Percentiles rank a stretch among this genome's conserved stretches.
Conservation (phyloP, 176 grass and related monocot genomes). For the Aegilops tauschii region DNA sequence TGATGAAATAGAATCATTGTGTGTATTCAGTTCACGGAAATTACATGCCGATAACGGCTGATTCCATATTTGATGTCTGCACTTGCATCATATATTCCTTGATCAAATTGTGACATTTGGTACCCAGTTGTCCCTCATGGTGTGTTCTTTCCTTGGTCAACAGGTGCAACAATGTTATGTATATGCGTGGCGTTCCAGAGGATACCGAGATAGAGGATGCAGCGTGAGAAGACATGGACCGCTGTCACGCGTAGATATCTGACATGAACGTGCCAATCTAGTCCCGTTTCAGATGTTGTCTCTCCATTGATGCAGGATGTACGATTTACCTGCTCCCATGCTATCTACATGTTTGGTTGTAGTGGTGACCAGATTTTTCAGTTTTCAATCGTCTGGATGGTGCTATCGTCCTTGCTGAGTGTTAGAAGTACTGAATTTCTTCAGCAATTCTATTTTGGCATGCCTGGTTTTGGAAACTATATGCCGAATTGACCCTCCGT, state of each 20-base stretch:
- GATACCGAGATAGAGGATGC: conserved; percentile 86
- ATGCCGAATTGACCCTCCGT: background rate
- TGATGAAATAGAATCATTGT: conserved; percentile 8
- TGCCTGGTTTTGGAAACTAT: background rate
- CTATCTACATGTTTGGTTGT: background rate
- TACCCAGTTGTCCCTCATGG: background rate
- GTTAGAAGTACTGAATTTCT: background rate
- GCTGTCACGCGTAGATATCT: background rate
- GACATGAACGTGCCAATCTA: background rate
- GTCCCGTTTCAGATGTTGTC: background rate
- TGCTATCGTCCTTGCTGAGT: background rate
- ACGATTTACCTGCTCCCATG: background rate
- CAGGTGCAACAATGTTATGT: conserved; percentile 86
- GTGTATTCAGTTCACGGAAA: background rate
- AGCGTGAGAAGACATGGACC: conserved; percentile 28
- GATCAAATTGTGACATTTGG: background rate
- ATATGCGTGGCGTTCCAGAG: conserved; percentile 69
- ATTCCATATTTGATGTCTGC: background rate
- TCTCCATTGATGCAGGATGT: background rate
- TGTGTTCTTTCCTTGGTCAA: conserved; percentile 18
- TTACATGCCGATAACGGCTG: background rate
- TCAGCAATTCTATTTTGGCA: background rate
- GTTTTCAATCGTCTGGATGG: background rate
- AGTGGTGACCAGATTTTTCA: background rate
- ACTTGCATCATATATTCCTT: background rate